Evolutionary conservation across 2,329 filamentous ascomycete genomes (phyloP).

Genomic region (Colletotrichum lupini): DNA sequence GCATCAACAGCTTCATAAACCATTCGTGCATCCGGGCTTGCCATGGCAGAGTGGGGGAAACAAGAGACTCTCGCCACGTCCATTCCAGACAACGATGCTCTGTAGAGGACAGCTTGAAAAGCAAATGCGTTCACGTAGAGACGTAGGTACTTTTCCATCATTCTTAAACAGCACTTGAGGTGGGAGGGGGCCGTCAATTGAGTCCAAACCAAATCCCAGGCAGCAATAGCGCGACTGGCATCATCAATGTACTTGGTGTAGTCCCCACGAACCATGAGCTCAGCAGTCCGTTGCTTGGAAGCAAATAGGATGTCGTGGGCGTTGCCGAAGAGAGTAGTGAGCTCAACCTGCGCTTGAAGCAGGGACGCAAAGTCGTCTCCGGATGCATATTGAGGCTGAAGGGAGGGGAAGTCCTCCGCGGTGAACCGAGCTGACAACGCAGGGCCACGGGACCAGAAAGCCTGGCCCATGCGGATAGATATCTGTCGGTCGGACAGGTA

Average conservation of each 20-base stretch:
- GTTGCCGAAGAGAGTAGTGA: slow-evolving; percentile 67
- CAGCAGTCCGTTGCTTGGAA: slow-evolving; percentile 26
- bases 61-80: slow-evolving; percentile 47
- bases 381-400: slow-evolving; percentile 67
- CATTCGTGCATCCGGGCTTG: slow-evolving; percentile 71
- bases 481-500: slow-evolving; percentile 67
- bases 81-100: slow-evolving; percentile 50
- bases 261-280: slow-evolving; percentile 30
- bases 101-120: slow-evolving; percentile 75
- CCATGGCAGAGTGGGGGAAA: slow-evolving; percentile 62
- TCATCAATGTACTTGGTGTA: slow-evolving; percentile 36
- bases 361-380: slow-evolving; percentile 76
- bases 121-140: slow-evolving; percentile 81
- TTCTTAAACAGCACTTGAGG: slow-evolving; percentile 73
- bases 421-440: slow-evolving; percentile 72
- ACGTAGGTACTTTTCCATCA: slow-evolving; percentile 78
- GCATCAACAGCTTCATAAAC: slow-evolving; percentile 74
- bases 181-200: slow-evolving; percentile 62
- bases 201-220: slow-evolving; percentile 22
- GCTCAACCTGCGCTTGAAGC: slow-evolving; percentile 76
- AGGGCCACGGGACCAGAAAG: slow-evolving; percentile 79
- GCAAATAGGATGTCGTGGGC: slow-evolving; percentile 35
- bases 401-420: slow-evolving; percentile 74
- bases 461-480: slow-evolving; percentile 76
- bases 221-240: slow-evolving; percentile 9